Base-by-base conservation (phyloP, 495 filamentous ascomycete species). In the Tuber melanosporum region DNA sequence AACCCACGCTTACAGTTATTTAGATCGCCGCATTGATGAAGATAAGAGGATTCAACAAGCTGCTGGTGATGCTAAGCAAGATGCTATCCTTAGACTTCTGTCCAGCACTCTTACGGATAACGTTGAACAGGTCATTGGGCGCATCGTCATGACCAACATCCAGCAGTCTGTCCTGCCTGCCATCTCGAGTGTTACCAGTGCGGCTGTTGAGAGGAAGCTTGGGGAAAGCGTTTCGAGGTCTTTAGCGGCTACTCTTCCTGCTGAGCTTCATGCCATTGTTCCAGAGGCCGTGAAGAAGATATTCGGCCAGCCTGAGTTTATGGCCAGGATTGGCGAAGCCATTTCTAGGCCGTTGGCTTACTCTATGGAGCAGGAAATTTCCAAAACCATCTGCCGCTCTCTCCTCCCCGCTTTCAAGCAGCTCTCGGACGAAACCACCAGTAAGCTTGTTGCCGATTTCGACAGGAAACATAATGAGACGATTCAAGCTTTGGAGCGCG, bases 101-200 rank as follows among this genome's bases (percentile, higher is more conserved):
- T 95, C 94, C 1, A 90, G 89, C 73, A 95, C 95, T 19, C 87
- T 99, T 32, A 92, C 93, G 32, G 91, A 95, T 70, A 98, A 98
- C 78, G 92, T 96, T 44, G 94, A 98, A 83, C 89, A 91, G 80
- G 91, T 91, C 41, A 87, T 97, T 46, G 85, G 89, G 42, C 89
- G 88, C 43, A 91, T 96, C 75, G 89, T 97, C 73, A 87, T 86
- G 42, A 85, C 86, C 66, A 90, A 89, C 83, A 92, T 95, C 78
- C 87, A 91, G 80, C 85, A 87, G 49, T 87, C 86, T 26, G 91
- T 94, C 70, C 49, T 86, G 85, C 80, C 82, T 84, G 81, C 88
- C 74, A 79, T 90, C 84, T 79, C 86, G 84, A 79, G 87, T 85
- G 73, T 87, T 32, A 85, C 86, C 22, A 83, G 89, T 43, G 83